phyloP scores from a whole-genome alignment of 768 basidiomycete genomes.

The Boletellus ananas region DNA sequence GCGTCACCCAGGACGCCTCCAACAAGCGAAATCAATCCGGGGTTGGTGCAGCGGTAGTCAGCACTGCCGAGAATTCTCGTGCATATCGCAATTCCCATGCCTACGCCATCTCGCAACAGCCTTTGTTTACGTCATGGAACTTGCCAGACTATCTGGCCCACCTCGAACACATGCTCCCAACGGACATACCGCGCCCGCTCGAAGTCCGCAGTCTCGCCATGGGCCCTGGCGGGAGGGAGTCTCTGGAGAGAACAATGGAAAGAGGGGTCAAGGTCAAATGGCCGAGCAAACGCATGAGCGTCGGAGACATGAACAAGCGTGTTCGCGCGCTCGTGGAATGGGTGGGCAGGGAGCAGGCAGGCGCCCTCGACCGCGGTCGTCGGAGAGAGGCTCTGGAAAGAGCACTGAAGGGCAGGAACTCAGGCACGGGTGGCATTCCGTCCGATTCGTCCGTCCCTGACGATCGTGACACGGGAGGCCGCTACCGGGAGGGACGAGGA shows the following conservation, averaged over 20 bases:
- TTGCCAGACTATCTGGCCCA: constrained; percentile 92
- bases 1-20: constrained; percentile 41
- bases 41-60: constrained; percentile 33
- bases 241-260: constrained; percentile 60
- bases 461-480: constrained; percentile 14
- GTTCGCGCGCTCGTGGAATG: constrained; percentile 88
- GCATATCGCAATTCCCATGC: constrained; percentile 78
- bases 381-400: constrained; percentile 65
- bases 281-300: constrained; percentile 91
- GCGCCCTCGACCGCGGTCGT: constrained; percentile 65
- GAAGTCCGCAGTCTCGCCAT: constrained; percentile 56
- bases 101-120: constrained; percentile 74
- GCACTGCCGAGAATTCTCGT: constrained; percentile 49
- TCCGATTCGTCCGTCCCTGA: constrained; percentile 9
- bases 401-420: constrained; percentile 33
- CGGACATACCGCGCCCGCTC: constrained; percentile 68
- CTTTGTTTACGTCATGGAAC: constrained; percentile 81
- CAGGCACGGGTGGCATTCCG: constrained; percentile 8
- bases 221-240: constrained; percentile 44
- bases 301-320: constrained; percentile 97
- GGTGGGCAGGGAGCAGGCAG: constrained; percentile 86
- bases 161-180: constrained; percentile 79
- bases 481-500: constrained; percentile 10
- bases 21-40: constrained; percentile 48
- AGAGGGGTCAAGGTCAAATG: constrained; percentile 87